Conservation (phyloP, 129 eudicot species). For the Arctium lappa region DNA sequence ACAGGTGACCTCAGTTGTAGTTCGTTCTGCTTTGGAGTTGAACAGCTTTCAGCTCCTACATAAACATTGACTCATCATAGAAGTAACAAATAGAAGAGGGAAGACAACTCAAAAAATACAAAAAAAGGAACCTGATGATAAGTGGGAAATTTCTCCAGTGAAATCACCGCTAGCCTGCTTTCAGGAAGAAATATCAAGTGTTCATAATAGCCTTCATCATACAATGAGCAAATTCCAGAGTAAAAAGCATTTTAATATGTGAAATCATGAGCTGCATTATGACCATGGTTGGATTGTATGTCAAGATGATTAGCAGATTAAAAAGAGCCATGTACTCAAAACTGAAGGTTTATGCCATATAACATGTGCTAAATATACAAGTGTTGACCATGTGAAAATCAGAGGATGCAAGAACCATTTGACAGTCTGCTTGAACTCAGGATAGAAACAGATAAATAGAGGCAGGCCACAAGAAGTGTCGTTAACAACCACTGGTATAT, state of each 20-base stretch:
- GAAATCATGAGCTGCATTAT: neutral
- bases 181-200: slow-evolving; percentile 15
- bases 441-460: too few species aligned
- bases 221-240: neutral
- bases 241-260: neutral
- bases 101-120: neutral
- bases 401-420: too few species aligned
- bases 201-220: neutral
- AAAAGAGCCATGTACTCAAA: neutral
- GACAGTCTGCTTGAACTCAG: too few species aligned
- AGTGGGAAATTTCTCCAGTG: slow-evolving; percentile 19
- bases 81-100: neutral
- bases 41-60: slow-evolving; percentile 32
- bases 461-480: too few species aligned
- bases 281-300: neutral
- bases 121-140: slow-evolving; percentile 38
- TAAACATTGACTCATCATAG: neutral
- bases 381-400: too few species aligned
- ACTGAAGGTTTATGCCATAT: too few species aligned
- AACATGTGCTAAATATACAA: too few species aligned
- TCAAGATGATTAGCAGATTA: neutral
- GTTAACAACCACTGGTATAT: too few species aligned
- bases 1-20: slow-evolving; percentile 8
- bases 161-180: slow-evolving; percentile 28
- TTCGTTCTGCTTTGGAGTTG: slow-evolving; percentile 23